Base-by-base conservation (phyloP, 1,284 basidiomycete species). In the Trichosporon faecale region DNA sequence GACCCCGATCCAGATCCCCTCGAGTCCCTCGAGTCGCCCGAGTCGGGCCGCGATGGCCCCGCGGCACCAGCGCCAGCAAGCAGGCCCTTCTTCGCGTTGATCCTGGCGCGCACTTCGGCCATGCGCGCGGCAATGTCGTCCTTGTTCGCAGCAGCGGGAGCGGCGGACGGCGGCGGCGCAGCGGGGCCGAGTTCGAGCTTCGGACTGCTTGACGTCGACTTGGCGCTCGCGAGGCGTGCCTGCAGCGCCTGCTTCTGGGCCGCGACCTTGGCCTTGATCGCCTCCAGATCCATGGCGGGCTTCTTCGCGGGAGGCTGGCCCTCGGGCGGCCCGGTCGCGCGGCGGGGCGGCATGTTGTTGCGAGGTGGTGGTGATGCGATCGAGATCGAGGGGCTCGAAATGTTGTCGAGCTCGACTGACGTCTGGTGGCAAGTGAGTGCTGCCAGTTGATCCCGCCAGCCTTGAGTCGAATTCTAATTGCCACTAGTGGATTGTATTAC, bases 171-270 rank as follows among this genome's bases (percentile, higher is more conserved):
- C 35, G 27, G 27, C 27, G 57, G 57, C 21, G 57, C 57, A n/a
- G 57, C 57, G 18, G 57, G 57, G 6, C 57, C 57, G 57, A 61
- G 49, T 23, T 52, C 57, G 4, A 29, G 57, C 29, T 61, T 61
- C 57, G 57, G 27, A 21, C 21, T 23, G 83, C 80, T n/a, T 84
- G 80, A 8, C 84, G 85, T 27, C 27, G 57, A 31, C 82, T 74
- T 2, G 75, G 72, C 37, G 75, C 21, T 81, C 76, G 85, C 80
- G 11, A 85, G 84, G 61, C 84, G 87, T 3, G 81, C 82, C 79
- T 89, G 90, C 86, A 94, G 90, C 6, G 88, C 88, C 12, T 92
- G 92, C 68, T 93, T 88, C 80, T 92, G 92, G 12, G 93, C 92
- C 23, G 91, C 88, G 69, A 95, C 89, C 83, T 94, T 92, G 11